Evolutionary conservation across 1,284 basidiomycete species (phyloP), one percentile per base, ranked within the genome.

Genomic region (Pyrrhoderma noxium): DNA sequence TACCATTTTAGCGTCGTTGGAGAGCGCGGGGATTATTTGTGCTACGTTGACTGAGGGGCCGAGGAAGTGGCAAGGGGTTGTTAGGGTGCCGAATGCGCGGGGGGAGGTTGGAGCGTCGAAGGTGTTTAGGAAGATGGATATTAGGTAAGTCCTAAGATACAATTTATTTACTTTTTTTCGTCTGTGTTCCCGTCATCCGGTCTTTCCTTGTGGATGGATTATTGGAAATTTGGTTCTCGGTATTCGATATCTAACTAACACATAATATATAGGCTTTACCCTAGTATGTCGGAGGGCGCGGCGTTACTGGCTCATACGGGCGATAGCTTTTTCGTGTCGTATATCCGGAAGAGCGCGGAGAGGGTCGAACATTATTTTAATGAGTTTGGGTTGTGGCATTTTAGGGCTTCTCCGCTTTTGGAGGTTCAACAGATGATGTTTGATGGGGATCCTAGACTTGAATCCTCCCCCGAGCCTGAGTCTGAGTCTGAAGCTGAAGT

Each of bases 381-480:
- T 45, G 64, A 66, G 44, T 65, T 56, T 41, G 64, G 64, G n/a
- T 57, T 66, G 13, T 66, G 64, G 64, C 58, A 57, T 11, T 57
- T 51, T 22, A 23, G 23, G 37, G 27, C 9, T 8, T 1, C 35
- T 16, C 40, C 13, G 38, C 9, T 38, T 14, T 27, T 8, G 5
- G 37, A n/a, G n/a, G n/a, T n/a, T n/a, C n/a, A n/a, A n/a, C n/a
- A 37, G 5, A 47, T 36, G 11, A 9, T 21, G n/a, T n/a, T n/a
- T n/a, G n/a, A n/a, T n/a, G n/a, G n/a, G 16, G 13, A 21, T 14
- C 8, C 40, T 42, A 8, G 19, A 21, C n/a, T n/a, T n/a, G n/a
- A n/a, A n/a, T n/a, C n/a, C n/a, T n/a, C n/a, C n/a, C n/a, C n/a
- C n/a, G n/a, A 42, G 16, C 16, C 14, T 21, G 40, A n/a, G n/a